Evolutionary conservation across 2,329 filamentous ascomycete genomes (phyloP).

Genomic region (Akanthomyces dipterigenus): DNA sequence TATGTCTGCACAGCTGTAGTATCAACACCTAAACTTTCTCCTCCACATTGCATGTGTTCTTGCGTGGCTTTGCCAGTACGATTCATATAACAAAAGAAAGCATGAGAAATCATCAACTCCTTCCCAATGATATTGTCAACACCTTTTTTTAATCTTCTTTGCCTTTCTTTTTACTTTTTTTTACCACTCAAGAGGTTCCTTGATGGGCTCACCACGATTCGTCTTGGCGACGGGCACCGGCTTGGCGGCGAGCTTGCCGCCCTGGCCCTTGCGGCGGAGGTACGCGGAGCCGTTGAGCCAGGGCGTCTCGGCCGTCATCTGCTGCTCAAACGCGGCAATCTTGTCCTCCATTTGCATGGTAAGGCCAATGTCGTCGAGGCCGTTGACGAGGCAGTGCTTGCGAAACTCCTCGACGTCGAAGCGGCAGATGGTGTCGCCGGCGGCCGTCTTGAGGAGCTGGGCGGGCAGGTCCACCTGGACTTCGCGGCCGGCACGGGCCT

Average conservation of each 20-base stretch:
- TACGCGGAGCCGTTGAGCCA: constrained; percentile 89
- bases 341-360: constrained; percentile 90
- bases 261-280: constrained; percentile 53
- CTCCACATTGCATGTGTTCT: background rate
- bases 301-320: constrained; percentile 70
- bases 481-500: constrained; percentile 73
- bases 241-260: constrained; percentile 50
- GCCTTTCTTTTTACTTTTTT: too few relatives aligned
- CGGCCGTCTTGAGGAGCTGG: constrained; percentile 71
- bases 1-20: background rate
- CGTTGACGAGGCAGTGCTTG: constrained; percentile 90
- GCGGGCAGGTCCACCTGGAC: constrained; percentile 84
- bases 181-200: constrained; percentile 85
- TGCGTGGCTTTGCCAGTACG: background rate
- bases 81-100: background rate
- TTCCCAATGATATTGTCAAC: constrained; percentile 6
- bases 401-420: constrained; percentile 92
- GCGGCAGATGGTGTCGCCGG: constrained; percentile 64
- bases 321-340: constrained; percentile 75
- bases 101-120: constrained; percentile 6
- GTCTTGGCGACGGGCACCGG: constrained; percentile 73
- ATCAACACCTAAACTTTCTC: background rate
- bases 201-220: constrained; percentile 76
- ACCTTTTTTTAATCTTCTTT: background rate
- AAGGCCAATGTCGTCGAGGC: constrained; percentile 89